phyloP scores from a whole-genome alignment of 202 grass and related monocot species.

The Dendrocalamus latiflorus region DNA sequence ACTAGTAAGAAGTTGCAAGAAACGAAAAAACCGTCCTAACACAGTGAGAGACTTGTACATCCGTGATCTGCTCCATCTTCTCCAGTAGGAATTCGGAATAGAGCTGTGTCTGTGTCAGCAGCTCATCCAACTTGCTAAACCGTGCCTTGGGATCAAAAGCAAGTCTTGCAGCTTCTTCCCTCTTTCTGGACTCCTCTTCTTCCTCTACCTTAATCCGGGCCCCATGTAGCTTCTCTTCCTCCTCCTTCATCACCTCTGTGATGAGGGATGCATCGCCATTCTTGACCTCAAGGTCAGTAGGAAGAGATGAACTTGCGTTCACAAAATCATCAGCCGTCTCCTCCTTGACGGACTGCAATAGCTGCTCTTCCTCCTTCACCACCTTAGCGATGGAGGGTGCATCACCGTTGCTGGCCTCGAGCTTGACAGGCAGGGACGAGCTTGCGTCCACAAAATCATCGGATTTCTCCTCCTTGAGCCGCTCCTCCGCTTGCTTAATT shows the following conservation, averaged over 20 bases:
- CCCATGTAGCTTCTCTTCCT: constrained; percentile 59
- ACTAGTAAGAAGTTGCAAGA: neutral
- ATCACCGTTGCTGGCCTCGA: constrained; percentile 39
- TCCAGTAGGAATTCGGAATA: constrained; percentile 89
- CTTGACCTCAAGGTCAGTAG: constrained; percentile 61
- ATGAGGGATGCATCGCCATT: constrained; percentile 60
- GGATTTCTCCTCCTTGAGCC: neutral
- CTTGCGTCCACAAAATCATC: constrained; percentile 13
- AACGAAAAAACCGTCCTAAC: neutral
- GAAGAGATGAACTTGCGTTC: constrained; percentile 22
- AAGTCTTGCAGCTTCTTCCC: constrained; percentile 31
- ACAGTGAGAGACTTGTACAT: constrained; percentile 26
- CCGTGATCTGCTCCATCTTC: constrained; percentile 85
- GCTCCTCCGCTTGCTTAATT: neutral
- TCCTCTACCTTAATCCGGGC: constrained; percentile 49
- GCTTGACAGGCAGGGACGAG: constrained; percentile 29
- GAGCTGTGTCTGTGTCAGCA: constrained; percentile 80
- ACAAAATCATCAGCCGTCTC: neutral
- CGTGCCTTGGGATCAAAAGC: constrained; percentile 40
- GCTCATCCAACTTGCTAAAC: constrained; percentile 80
- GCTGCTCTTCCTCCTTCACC: constrained; percentile 43
- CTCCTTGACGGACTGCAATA: constrained; percentile 23
- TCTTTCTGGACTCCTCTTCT: constrained; percentile 35
- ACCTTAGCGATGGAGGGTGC: neutral
- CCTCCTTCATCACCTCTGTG: constrained; percentile 60